Conservation (phyloP, 176 grass and related monocot species). For the Oryza nivara region DNA sequence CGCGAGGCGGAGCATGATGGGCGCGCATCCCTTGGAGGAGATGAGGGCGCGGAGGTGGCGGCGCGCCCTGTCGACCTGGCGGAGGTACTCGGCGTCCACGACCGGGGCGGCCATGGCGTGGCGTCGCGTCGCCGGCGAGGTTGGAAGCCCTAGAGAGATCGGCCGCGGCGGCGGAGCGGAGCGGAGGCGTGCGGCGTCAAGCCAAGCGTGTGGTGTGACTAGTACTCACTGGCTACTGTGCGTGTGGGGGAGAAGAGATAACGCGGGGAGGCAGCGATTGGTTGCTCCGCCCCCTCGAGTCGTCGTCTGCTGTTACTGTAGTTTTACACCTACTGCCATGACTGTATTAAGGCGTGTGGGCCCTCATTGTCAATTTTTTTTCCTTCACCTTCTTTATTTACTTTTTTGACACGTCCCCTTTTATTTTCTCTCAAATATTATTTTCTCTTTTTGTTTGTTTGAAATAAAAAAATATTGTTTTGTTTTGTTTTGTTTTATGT, state of each 20-base stretch:
- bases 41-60: constrained; percentile 88
- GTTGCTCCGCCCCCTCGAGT: constrained; percentile 14
- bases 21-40: constrained; percentile 89
- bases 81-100: constrained; percentile 86
- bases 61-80: constrained; percentile 87
- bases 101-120: constrained; percentile 68
- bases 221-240: background rate
- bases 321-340: background rate
- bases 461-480: no score
- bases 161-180: background rate
- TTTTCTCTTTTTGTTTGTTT: no score
- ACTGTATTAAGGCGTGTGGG: background rate
- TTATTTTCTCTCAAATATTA: background rate
- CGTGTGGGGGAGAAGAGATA: constrained; percentile 9
- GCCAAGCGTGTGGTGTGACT: no score
- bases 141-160: background rate
- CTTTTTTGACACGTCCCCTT: background rate
- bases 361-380: background rate
- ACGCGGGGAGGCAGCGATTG: constrained; percentile 25
- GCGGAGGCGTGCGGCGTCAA: background rate
- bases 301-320: constrained; percentile 2
- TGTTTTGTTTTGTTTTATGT: no score
- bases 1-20: constrained; percentile 98
- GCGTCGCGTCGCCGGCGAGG: constrained; percentile 54
- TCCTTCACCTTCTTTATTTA: background rate